phyloP scores from a whole-genome alignment of 2,329 filamentous ascomycete genomes.

The Capronia americana region DNA sequence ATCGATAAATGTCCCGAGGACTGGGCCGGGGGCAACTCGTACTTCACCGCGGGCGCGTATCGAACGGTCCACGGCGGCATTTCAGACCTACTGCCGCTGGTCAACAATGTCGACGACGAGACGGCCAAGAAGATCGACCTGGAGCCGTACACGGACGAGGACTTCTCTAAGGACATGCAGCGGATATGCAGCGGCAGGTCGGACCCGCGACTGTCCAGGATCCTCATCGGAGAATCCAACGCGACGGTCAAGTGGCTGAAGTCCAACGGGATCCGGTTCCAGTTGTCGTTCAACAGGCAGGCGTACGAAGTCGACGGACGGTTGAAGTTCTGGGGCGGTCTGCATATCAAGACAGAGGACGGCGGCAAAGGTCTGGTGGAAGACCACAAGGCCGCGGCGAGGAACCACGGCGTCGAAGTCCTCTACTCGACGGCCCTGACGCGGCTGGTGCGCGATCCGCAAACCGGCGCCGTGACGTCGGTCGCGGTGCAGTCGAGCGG shows the following conservation, averaged over 20 bases:
- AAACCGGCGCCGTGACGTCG: constrained; percentile 39
- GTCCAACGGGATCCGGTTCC: constrained; percentile 61
- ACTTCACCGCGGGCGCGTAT: constrained; percentile 70
- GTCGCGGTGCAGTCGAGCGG: constrained; percentile 23
- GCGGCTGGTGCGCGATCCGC: constrained; percentile 46
- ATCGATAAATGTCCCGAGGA: constrained; percentile 65
- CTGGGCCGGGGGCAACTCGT: constrained; percentile 69
- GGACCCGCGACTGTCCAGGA: constrained; percentile 56
- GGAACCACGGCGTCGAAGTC: constrained; percentile 52
- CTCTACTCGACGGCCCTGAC: constrained; percentile 57
- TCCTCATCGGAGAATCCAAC: constrained; percentile 61
- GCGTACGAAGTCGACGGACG: constrained; percentile 68
- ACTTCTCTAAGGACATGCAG: constrained; percentile 64
- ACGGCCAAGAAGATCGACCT: constrained; percentile 62
- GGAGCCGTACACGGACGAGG: constrained; percentile 59
- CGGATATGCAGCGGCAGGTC: constrained; percentile 63
- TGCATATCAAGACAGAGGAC: constrained; percentile 65
- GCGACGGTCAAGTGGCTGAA: constrained; percentile 63
- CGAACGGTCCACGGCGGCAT: constrained; percentile 64
- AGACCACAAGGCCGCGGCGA: constrained; percentile 52
- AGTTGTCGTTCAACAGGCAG: constrained; percentile 69
- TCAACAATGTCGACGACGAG: constrained; percentile 61
- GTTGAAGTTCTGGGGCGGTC: constrained; percentile 71
- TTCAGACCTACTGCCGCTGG: constrained; percentile 63
- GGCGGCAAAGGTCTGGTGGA: constrained; percentile 66